Base-by-base conservation (phyloP, 2,329 filamentous ascomycete genomes). In the Daldinia sp. region DNA sequence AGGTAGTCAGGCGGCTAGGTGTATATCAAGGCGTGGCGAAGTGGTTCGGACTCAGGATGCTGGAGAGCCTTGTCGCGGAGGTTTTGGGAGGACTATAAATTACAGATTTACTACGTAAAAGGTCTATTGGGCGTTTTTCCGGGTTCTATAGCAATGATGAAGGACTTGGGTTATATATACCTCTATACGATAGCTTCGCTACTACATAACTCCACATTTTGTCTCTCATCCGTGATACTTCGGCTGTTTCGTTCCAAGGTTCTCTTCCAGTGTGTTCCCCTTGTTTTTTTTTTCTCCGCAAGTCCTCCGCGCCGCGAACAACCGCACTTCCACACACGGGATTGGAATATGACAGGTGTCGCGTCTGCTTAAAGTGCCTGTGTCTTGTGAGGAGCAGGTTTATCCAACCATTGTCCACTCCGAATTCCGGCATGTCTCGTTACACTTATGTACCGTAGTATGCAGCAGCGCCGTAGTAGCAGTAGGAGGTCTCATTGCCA, bases 31-130 rank as follows among this genome's bases (percentile, higher is more conserved):
- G 85, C 54, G 94, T 96, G 49, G 92, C 92, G 6, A 84, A 81
- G 71, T 93, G 88, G 74, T 97, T 95, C 78, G 89, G 87, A 4
- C 80, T 98, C 74, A 86, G 87, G 74, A 94, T 98, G 90, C 77
- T 99, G 75, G 86, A 85, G 63, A 87, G 84, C 67, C 90, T 96
- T 49, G 90, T 94, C 4, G 83, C 85, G 64, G 89, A 87, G 58
- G 82, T 94, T 61, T 70, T 82, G 64, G 77, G 27, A 6, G 66
- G 64, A 5, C 19, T 74, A 27, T 74, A 64, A 30, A 45, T 25
- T 10, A 15, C 13, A 15, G 13, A 15, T 45, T 23, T 43, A 6
- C n/a, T n/a, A n/a, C n/a, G n/a, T n/a, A n/a, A n/a, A n/a, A n/a
- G 21, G 21, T 25, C 2, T 25, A 25, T 45, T 45, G n/a, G 21